phyloP scores from a whole-genome alignment of 306 rosid genomes.

The Gillenia trifoliata region DNA sequence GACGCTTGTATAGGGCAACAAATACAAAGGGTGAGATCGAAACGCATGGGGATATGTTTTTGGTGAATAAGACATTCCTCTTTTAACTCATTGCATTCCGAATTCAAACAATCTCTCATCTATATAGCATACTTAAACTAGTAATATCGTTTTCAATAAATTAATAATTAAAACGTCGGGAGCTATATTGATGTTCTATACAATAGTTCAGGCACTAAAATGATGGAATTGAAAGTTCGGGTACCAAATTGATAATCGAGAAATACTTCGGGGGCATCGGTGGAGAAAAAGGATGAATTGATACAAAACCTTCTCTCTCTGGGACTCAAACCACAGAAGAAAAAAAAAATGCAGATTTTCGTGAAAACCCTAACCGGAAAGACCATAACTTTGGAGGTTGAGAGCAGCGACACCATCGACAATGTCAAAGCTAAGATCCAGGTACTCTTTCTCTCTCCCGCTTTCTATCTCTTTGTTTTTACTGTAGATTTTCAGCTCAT shows the following conservation, averaged over 20 bases:
- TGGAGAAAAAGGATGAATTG: not conserved
- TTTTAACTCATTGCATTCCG: fast-evolving
- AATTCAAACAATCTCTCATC: no score
- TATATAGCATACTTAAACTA: no score
- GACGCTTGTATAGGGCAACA: no score
- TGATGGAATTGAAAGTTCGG: no score
- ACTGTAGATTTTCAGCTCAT: not conserved
- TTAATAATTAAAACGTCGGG: no score
- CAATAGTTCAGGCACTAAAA: no score
- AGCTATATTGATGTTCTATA: no score
- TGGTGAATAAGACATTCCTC: no score
- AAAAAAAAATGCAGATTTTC: conserved; percentile 14
- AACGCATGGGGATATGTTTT: no score
- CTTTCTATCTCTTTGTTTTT: not conserved
- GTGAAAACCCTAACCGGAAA: conserved; percentile 14
- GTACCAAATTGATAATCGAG: not conserved
- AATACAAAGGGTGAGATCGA: no score
- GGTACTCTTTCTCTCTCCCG: not conserved
- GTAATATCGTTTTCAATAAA: no score
- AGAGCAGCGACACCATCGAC: conserved; percentile 19
- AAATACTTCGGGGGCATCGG: not conserved
- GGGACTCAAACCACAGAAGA: not conserved
- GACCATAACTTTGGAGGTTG: conserved; percentile 16
- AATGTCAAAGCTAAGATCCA: conserved; percentile 18
- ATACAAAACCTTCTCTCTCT: not conserved